Base-by-base conservation (phyloP, 441 rosid genomes). In the Aquilaria agallochum region DNA sequence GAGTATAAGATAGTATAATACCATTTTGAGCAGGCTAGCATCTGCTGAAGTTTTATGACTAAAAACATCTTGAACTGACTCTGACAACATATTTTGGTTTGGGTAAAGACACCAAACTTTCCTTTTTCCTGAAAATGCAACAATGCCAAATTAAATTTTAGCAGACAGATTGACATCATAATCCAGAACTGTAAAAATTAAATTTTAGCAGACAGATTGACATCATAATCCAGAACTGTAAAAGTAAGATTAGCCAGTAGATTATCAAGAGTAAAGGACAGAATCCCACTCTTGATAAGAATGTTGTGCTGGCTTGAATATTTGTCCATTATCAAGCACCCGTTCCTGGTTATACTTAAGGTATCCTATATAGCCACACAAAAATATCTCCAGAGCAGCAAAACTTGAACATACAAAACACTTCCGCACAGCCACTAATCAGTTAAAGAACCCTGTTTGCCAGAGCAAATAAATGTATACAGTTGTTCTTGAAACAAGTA, bases 101-200 rank as follows among this genome's bases (percentile, higher is more conserved):
- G 97, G 98, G 76, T 93, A 93, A 65, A 90, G 93, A 73, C 98
- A 88, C 86, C 91, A 80, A 6, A 93, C 92, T 52, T 67, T 83
- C 66, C 59, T 69, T 78, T 80, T 80, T 48, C 98, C 98, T 94
- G 83, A 68, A 68, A 58, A 70, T 58, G 31, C 57, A 36, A 45
- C 50, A 31, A 66, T 40, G 11, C 8, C 54, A 7, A 60, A 46
- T 5, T 20, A 50, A 20, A 56, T 20, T 9, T 66, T 53, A 45
- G 42, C 44, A 47, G 46, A 49, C 31, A 50, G 8, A 65, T 30
- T 55, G 50, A 32, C 40, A 7, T 56, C 33, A 20, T 30, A 20
- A 8, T 6, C 46, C 40, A 20, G 30, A 56, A 15, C 15, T 15
- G 15, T 15, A 15, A 15, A 7, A 60, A 46, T 5, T 20, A 56